Evolutionary conservation across 2,329 filamentous ascomycete species (phyloP).

Genomic region (Mycosphaerella sp.): DNA sequence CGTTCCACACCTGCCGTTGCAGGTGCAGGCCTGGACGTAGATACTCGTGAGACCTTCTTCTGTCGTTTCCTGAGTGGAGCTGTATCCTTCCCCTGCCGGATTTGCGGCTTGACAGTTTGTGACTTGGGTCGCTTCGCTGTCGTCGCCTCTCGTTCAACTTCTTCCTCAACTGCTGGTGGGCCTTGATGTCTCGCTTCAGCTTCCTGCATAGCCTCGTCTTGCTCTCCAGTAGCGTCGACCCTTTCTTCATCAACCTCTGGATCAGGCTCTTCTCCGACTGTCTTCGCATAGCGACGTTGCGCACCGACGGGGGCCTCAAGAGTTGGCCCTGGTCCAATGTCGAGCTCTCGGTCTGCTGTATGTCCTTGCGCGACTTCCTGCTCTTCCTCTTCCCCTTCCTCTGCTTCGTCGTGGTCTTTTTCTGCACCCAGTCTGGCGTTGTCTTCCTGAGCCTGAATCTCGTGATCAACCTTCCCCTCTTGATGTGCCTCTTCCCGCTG

Average conservation of each 20-base stretch:
- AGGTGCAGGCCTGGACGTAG: neutral
- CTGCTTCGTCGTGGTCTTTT: neutral
- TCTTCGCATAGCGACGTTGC: neutral
- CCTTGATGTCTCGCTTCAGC: neutral
- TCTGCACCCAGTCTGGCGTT: no score
- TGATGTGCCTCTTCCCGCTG: no score
- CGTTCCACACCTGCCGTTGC: neutral
- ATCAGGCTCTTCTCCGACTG: neutral
- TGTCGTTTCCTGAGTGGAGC: neutral
- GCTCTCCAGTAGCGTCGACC: neutral
- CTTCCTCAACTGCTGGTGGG: no score
- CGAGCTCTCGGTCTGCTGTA: neutral
- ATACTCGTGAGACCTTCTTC: neutral
- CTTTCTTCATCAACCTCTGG: neutral
- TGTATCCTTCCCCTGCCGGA: neutral
- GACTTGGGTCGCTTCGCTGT: no score
- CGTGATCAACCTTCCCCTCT: no score
- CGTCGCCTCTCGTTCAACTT: no score
- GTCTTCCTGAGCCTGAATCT: no score
- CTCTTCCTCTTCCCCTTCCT: neutral
- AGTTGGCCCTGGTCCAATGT: neutral
- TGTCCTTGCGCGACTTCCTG: neutral
- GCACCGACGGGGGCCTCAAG: neutral
- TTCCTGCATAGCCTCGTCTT: neutral
- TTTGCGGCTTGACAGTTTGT: neutral